phyloP scores from a whole-genome alignment of 768 basidiomycete species.

The Suillus spraguei region DNA sequence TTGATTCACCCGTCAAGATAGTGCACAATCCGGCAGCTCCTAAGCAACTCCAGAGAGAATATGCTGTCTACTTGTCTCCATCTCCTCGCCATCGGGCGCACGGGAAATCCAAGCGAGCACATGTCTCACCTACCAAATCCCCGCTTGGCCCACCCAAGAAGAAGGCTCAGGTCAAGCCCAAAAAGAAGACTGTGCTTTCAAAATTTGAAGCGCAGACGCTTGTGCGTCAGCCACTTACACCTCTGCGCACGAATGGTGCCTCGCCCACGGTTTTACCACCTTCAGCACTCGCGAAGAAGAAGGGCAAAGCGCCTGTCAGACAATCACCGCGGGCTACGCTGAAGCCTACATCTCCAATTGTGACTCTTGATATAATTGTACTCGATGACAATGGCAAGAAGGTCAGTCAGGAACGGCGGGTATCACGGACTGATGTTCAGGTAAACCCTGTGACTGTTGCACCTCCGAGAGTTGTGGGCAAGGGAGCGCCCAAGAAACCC shows the following conservation, averaged over 20 bases:
- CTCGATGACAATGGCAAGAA: conserved; percentile 62
- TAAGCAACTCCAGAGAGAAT: conserved; percentile 23
- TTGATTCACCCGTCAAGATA: conserved; percentile 10
- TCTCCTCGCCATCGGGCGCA: conserved; percentile 16
- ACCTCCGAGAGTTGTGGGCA: conserved; percentile 12
- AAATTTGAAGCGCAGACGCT: conserved; percentile 22
- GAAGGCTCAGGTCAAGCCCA: conserved; percentile 22
- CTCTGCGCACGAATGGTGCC: conserved; percentile 29
- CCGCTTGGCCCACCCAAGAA: conserved; percentile 32
- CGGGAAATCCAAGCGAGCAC: conserved; percentile 18
- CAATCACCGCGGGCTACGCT: conserved; percentile 27
- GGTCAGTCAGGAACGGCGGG: conserved; percentile 61
- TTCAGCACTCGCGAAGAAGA: conserved; percentile 25
- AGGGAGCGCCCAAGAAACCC: conserved; percentile 6
- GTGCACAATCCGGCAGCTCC: not conserved
- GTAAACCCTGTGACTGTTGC: conserved; percentile 30
- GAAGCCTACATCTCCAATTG: conserved; percentile 47
- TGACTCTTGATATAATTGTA: conserved; percentile 69
- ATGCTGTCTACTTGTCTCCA: conserved; percentile 26
- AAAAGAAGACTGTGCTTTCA: conserved; percentile 19
- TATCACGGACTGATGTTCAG: conserved; percentile 48
- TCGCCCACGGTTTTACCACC: conserved; percentile 39
- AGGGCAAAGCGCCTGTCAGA: conserved; percentile 20
- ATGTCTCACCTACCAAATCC: conserved; percentile 22
- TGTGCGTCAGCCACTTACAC: conserved; percentile 43